phyloP scores from a whole-genome alignment of 768 basidiomycete species.

The Zangia roseola region DNA sequence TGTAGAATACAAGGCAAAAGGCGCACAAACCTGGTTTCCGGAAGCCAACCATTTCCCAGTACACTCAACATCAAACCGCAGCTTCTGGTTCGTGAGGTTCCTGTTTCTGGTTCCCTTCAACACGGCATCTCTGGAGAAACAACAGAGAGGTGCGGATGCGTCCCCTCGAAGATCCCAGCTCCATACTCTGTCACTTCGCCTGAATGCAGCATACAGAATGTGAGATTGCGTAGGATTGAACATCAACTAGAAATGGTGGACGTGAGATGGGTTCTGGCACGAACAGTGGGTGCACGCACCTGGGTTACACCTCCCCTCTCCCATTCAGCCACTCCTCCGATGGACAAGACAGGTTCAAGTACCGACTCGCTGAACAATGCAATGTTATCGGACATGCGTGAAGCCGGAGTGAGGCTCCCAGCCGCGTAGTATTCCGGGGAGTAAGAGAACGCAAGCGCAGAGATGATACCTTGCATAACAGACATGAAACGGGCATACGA shows the following conservation, averaged over 20 bases:
- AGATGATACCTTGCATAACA: conserved; percentile 70
- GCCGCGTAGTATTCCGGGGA: conserved; percentile 73
- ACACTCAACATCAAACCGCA: conserved; percentile 74
- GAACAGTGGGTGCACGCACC: conserved; percentile 33
- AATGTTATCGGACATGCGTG: conserved; percentile 50
- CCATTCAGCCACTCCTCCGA: conserved; percentile 50
- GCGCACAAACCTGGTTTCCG: conserved; percentile 62
- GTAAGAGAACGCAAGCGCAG: conserved; percentile 75
- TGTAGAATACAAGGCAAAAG: background rate
- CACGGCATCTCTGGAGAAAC: conserved; percentile 24
- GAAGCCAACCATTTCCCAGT: conserved; percentile 60
- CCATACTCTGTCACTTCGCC: conserved; percentile 57
- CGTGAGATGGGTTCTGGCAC: background rate
- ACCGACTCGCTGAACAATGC: conserved; percentile 65
- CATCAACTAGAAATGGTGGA: conserved; percentile 46
- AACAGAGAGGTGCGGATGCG: conserved; percentile 39
- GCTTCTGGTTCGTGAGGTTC: conserved; percentile 68
- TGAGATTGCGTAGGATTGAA: conserved; percentile 77
- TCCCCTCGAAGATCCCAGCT: conserved; percentile 79
- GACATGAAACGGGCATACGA: background rate
- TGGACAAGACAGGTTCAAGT: conserved; percentile 55
- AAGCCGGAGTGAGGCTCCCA: conserved; percentile 61
- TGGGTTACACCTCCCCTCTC: conserved; percentile 45
- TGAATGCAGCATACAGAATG: conserved; percentile 76
- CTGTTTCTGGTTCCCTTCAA: background rate